Base-by-base conservation (phyloP, 805 yeast species). In the Groenewaldozyma salmanticensis region DNA sequence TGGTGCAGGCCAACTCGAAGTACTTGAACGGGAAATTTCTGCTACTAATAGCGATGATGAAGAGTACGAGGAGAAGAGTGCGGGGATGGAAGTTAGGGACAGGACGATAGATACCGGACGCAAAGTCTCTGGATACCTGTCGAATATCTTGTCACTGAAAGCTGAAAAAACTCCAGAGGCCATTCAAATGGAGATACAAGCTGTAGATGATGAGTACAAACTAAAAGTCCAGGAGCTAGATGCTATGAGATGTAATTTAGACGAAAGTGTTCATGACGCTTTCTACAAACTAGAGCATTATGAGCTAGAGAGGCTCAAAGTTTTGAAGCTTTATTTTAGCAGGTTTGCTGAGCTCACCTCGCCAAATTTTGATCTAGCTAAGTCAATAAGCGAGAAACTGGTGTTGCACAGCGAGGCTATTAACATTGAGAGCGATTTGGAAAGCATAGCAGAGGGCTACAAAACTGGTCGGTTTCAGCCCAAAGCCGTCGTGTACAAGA, bases 401-500 rank as follows among this genome's bases (percentile, higher is more conserved):
- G 24, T 36, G 7, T 40, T 49, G 15, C 41, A 39, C 31, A 42
- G 51, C n/a, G 79, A 77, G 46, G 66, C 75, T 0, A 74, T 85
- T 41, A 71, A 77, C 42, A 87, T 92, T 0, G 60, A 62, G 4
- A 66, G 67, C 31, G 95, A 85, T 54, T 59, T 86, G 46, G 64
- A 71, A 33, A 69, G 72, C 48, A 60, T 82, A 42, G 66, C 82
- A 13, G 76, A 72, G 31, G 72, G 71, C 48, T 73, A 80, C 53
- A 67, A 74, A 42, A 81, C 88, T 0, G 94, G 95, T 0, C 68
- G 71, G 27, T 82, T 80, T 55, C 68, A 72, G 39, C 95, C 95
- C 5, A 72, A 68, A 31, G 87, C 79, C 3, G 66, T 74, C 1
- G 66, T 78, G 2, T 85, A 82, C 58, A 86, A 81, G 50, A 80